These are phyloP conservation scores for Artemisia argyi DNA, from an alignment of 129 eudicot genomes.

Conservation along the genomic window DNA sequence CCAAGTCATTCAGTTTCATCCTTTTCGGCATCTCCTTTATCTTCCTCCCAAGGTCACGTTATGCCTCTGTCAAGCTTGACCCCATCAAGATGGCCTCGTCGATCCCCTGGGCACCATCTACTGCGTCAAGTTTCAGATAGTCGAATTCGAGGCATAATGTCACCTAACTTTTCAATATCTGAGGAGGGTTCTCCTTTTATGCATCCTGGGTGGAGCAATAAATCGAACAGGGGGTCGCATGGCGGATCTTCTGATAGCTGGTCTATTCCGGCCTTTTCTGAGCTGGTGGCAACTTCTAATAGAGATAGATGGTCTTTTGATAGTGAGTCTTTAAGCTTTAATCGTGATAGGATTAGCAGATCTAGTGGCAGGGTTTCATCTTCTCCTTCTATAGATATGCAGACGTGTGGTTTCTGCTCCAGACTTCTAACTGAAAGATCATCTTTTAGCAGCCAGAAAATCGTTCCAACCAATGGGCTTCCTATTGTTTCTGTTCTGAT, in stretches of 20 bases:
- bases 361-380: constrained; percentile 55
- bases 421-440: constrained; percentile 79
- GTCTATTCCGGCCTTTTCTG: constrained; percentile 30
- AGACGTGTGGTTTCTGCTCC: constrained; percentile 80
- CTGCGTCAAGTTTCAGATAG: constrained; percentile 76
- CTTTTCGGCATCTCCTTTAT: constrained; percentile 66
- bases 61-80: constrained; percentile 70
- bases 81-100: constrained; percentile 69
- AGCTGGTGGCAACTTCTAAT: constrained; percentile 12
- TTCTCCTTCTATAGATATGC: constrained; percentile 52
- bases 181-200: constrained; percentile 66
- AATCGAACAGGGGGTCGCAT: constrained; percentile 62
- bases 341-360: constrained; percentile 52
- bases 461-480: constrained; percentile 57
- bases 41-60: constrained; percentile 62
- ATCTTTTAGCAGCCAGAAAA: constrained; percentile 66
- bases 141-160: constrained; percentile 61
- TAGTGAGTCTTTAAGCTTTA: constrained; percentile 61
- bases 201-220: constrained; percentile 61
- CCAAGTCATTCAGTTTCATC: constrained; percentile 68
- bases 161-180: constrained; percentile 75
- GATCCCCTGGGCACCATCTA: constrained; percentile 68
- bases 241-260: constrained; percentile 84
- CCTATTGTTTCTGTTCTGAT: constrained; percentile 73
- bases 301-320: constrained; percentile 93